Conservation (phyloP, 805 yeast genomes). For the Kuraishia hungarica region DNA sequence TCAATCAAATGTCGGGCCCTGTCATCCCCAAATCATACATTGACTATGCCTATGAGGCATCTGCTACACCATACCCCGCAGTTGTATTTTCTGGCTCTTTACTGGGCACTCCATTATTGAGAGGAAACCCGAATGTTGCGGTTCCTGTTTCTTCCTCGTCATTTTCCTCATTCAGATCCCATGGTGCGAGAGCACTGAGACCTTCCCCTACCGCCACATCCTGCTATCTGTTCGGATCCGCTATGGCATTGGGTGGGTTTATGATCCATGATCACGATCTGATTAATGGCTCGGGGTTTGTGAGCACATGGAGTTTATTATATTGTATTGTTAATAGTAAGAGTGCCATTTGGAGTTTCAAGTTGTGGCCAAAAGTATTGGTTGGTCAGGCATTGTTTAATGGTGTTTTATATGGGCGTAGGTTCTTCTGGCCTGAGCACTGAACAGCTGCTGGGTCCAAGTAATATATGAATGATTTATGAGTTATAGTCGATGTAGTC, state of each 20-base stretch:
- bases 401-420: constrained; percentile 59
- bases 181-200: constrained; percentile 3
- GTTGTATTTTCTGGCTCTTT: constrained; percentile 29
- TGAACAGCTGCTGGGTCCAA: too few species aligned
- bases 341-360: constrained; percentile 43
- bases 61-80: constrained; percentile 40
- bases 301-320: constrained; percentile 72
- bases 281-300: constrained; percentile 73
- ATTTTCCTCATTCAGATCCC: constrained; percentile 6
- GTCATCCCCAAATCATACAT: not conserved
- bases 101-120: constrained; percentile 25
- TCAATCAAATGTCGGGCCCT: too few species aligned
- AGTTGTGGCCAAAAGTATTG: constrained; percentile 54
- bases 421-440: constrained; percentile 53
- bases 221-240: constrained; percentile 51
- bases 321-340: constrained; percentile 67
- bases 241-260: constrained; percentile 60
- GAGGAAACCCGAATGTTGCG: constrained; percentile 10
- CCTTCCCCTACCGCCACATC: constrained; percentile 29
- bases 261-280: constrained; percentile 72
- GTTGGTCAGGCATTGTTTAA: constrained; percentile 52
- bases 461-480: not conserved
- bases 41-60: constrained; percentile 13
- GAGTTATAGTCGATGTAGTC: too few species aligned
- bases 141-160: constrained; percentile 1